Base-by-base conservation (phyloP, 2,329 filamentous ascomycete genomes). In the Fusarium burgessii region DNA sequence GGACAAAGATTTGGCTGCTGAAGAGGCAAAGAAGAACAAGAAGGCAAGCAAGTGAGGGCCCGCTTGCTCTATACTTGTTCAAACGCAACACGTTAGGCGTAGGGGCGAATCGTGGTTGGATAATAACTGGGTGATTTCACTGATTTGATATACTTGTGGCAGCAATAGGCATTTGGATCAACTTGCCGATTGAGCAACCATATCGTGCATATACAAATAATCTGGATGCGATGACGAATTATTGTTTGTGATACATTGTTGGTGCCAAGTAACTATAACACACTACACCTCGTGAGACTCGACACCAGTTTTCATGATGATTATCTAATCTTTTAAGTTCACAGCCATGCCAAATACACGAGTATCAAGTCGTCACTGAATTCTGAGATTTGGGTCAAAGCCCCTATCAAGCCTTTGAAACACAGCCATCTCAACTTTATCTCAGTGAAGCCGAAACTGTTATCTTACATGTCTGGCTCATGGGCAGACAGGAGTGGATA, bases 1-100 rank as follows among this genome's bases (percentile, higher is more conserved):
- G 68, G 79, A 80, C 63, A 81, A 80, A 58, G 76, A 80, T 33
- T 11, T 71, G 52, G 62, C 52, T 55, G 40, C 45, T 20, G 36
- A 67, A 25, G 58, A 67, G 36, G 58, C 49, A 10, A 71, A 74
- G 58, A 68, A 63, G 65, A 49, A 63, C 76, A 77, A 70, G 38
- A 77, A 73, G 68, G 71, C 62, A 43, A 72, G 63, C 42, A 62
- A 62, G n/a, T 72, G 41, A 72, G 42, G 10, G 18, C 29, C 7
- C 11, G 27, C 10, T 32, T n/a, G 17, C 15, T 17, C 23, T 25
- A 36, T 20, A 15, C 13, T 49, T 32, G 29, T 45, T 23, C 11
- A 43, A 56, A 25, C 40, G 20, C 11, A 43, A 56, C 14, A 47
- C 27, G 20, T 23, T 20, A 40, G 58, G 52, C 49, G 41, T 13